Base-by-base conservation (phyloP, 2,329 filamentous ascomycete species). In the Claviceps citrina region DNA sequence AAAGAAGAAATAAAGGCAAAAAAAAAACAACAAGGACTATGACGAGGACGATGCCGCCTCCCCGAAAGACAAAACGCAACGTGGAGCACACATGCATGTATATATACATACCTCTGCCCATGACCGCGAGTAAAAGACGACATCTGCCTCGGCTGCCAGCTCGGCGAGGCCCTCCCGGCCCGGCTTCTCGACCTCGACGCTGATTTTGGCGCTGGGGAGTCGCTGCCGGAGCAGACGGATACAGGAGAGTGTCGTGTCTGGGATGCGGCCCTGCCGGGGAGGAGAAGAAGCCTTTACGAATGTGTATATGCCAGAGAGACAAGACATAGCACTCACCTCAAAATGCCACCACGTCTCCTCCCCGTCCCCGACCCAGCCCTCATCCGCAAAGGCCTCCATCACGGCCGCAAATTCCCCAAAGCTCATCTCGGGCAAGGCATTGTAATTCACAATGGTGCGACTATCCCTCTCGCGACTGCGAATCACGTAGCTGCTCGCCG, bases 141-240 rank as follows among this genome's bases (percentile, higher is more conserved):
- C 68, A 51, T 84, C 76, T 19, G 78, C 79, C 48, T 70, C 64
- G 28, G 63, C 62, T 20, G 77, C 77, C 36, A 84, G 65, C 22
- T 71, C 63, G 37, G 64, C 59, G 41, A 84, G 63, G 2, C 76
- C 77, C 22, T 59, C 55, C 9, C 81, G 68, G 10, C 65, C 67
- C 2, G 80, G 79, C 54, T 82, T 84, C 60, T 85, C 81, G 31
- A 81, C 62, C 56, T 85, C 81, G 40, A 84, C 73, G 54, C 80
- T 85, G 52, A 84, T 62, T 35, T 51, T 65, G 35, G 65, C 61
- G 4, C 49, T 52, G 20, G 65, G 67, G 40, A 64, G 60, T 22
- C 51, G 51, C 32, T 51, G 51, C 37, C 72, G 70, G 46, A 83
- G 53, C 49, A 73, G 59, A 31, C 53, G 62, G 40, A 84, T 73